phyloP scores from a whole-genome alignment of 78 protist genomes.

The Dictyostelium citrinum region DNA sequence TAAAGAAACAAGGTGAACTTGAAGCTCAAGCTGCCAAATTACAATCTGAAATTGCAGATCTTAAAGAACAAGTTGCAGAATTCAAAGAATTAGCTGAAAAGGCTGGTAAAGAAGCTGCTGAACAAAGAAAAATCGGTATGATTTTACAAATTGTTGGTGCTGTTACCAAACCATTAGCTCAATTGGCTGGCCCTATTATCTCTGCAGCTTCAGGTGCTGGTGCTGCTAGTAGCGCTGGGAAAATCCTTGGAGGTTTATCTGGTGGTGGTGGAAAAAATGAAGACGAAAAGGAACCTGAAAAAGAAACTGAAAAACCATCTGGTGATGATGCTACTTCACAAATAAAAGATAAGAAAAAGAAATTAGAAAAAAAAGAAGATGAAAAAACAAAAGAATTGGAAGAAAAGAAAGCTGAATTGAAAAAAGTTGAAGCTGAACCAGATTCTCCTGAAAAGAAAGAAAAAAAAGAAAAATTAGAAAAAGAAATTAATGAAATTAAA shows the following conservation, averaged over 20 bases:
- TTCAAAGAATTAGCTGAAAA: slow-evolving; percentile 1
- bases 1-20: background rate
- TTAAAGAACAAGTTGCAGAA: background rate
- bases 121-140: background rate
- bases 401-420: background rate
- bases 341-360: background rate
- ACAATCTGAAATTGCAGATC: background rate
- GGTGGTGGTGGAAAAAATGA: background rate
- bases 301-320: background rate
- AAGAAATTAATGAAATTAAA: background rate
- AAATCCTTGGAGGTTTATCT: background rate
- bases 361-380: background rate
- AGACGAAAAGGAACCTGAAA: background rate
- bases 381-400: background rate
- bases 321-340: background rate
- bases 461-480: background rate
- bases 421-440: background rate
- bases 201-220: background rate
- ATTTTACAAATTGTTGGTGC: background rate
- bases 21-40: background rate
- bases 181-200: background rate
- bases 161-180: background rate
- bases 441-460: background rate
- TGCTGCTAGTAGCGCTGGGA: background rate
- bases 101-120: slow-evolving; percentile 12